Percentiles rank a stretch among this genome's conserved stretches.
Conservation (phyloP, 2,329 filamentous ascomycete species). For the Chaetomium olivaceum region DNA sequence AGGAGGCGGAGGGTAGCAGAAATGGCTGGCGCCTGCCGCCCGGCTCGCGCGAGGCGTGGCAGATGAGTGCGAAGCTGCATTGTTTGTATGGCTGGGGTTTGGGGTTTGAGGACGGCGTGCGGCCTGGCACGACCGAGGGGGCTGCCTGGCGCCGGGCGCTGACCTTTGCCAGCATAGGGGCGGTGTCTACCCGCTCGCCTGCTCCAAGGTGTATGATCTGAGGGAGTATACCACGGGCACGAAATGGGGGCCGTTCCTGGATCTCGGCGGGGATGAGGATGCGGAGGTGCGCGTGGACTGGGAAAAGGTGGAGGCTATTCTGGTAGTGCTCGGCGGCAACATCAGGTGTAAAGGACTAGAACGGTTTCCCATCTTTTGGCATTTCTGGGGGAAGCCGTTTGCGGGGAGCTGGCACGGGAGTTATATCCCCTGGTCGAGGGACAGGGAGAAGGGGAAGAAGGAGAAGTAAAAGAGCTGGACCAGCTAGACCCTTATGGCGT, state of each 20-base stretch:
- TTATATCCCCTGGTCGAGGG: constrained; percentile 44
- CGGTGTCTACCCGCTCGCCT: constrained; percentile 60
- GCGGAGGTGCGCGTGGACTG: constrained; percentile 60
- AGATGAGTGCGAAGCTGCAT: constrained; percentile 70
- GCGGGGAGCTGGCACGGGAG: constrained; percentile 55
- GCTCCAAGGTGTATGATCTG: constrained; percentile 72
- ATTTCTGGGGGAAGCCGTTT: constrained; percentile 59
- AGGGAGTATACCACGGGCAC: constrained; percentile 63
- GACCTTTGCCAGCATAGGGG: neutral
- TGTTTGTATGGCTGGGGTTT: constrained; percentile 58
- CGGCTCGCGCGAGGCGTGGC: constrained; percentile 49
- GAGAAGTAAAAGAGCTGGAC: constrained; percentile 48
- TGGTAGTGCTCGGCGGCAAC: constrained; percentile 68
- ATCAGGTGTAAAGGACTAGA: constrained; percentile 51
- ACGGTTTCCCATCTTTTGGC: constrained; percentile 47
- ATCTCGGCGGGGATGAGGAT: constrained; percentile 54
- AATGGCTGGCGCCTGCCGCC: too few relatives aligned
- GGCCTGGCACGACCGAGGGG: constrained; percentile 44
- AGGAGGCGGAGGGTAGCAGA: too few relatives aligned
- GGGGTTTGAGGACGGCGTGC: constrained; percentile 39
- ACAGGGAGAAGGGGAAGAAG: constrained; percentile 20
- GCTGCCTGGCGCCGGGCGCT: neutral
- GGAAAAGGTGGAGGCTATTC: constrained; percentile 76
- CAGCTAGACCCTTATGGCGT: constrained; percentile 69
- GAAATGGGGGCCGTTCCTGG: constrained; percentile 70